Evolutionary conservation across 2,329 filamentous ascomycete genomes (phyloP).

Genomic region (Sarocladium brachiariae): DNA sequence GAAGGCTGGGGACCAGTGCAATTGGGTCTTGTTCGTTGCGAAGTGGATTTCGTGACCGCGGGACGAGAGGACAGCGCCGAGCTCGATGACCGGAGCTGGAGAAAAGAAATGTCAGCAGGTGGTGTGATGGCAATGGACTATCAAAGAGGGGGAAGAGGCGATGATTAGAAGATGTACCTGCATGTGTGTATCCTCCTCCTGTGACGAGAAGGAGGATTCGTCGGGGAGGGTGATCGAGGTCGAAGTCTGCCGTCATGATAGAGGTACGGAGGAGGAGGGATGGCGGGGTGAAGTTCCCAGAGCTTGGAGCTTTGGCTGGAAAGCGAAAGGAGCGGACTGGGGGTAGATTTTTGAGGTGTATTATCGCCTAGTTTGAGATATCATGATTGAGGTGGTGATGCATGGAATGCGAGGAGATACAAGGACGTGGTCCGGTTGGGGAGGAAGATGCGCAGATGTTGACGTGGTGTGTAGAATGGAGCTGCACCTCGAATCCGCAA

Average conservation of each 20-base stretch:
- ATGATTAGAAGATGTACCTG: constrained; percentile 15
- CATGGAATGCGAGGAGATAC: too few relatives aligned
- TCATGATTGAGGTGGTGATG: too few relatives aligned
- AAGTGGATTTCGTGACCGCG: constrained; percentile 31
- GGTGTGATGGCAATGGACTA: background rate
- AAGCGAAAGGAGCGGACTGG: background rate
- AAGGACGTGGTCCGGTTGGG: too few relatives aligned
- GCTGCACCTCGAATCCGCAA: too few relatives aligned
- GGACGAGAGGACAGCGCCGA: constrained; percentile 24
- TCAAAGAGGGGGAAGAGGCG: background rate
- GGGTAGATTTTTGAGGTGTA: too few relatives aligned
- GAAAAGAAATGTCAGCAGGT: background rate
- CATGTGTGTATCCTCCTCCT: constrained; percentile 30
- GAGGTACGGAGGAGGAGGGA: background rate
- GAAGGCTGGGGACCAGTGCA: constrained; percentile 28
- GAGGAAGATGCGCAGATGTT: too few relatives aligned
- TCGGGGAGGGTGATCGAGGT: constrained; percentile 14
- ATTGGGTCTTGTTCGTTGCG: constrained; percentile 30
- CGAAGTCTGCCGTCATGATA: constrained; percentile 13
- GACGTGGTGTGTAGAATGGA: too few relatives aligned
- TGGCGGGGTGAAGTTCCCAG: background rate
- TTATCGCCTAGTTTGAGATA: too few relatives aligned
- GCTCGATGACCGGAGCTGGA: constrained; percentile 28
- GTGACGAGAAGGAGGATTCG: constrained; percentile 27
- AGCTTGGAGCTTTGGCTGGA: too few relatives aligned